Evolutionary conservation across 129 eudicot species (phyloP).

Genomic region (Arctium lappa): DNA sequence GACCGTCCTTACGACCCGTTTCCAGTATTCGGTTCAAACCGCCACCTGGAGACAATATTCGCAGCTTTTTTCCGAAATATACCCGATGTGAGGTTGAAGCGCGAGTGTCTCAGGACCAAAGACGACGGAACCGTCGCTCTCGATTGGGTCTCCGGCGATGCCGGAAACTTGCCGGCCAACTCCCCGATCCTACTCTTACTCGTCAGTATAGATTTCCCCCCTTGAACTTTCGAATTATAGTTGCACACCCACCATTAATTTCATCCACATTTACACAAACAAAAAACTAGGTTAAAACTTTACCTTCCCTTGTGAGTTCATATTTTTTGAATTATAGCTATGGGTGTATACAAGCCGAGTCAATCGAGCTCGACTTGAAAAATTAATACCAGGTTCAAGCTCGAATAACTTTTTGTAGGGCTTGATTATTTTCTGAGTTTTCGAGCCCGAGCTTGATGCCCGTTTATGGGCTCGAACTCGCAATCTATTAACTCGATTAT

Average conservation of each 20-base stretch:
- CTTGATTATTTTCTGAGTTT: too few relatives aligned
- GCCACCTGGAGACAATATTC: slow-evolving; percentile 76
- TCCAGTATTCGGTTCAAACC: slow-evolving; percentile 49
- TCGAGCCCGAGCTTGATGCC: too few relatives aligned
- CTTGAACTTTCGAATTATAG: neutral
- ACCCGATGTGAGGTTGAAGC: slow-evolving; percentile 55
- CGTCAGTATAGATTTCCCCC: slow-evolving; percentile 26
- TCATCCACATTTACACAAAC: neutral
- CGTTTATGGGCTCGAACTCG: too few relatives aligned
- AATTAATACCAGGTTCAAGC: too few relatives aligned
- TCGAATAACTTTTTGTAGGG: too few relatives aligned
- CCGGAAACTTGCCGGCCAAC: slow-evolving; percentile 28
- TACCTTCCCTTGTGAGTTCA: neutral
- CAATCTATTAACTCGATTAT: too few relatives aligned
- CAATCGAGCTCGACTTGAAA: too few relatives aligned
- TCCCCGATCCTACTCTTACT: slow-evolving; percentile 57
- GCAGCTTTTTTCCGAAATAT: slow-evolving; percentile 59
- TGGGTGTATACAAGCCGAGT: too few relatives aligned
- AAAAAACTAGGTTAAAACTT: neutral
- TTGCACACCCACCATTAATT: neutral
- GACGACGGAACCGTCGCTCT: slow-evolving; percentile 69
- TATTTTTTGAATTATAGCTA: neutral
- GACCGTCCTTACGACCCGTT: slow-evolving; percentile 45
- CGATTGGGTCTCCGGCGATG: slow-evolving; percentile 77
- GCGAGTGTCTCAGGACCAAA: slow-evolving; percentile 59